Evolutionary conservation across 495 filamentous ascomycete genomes (phyloP).

Genomic region (Hyaloscypha bicolor): DNA sequence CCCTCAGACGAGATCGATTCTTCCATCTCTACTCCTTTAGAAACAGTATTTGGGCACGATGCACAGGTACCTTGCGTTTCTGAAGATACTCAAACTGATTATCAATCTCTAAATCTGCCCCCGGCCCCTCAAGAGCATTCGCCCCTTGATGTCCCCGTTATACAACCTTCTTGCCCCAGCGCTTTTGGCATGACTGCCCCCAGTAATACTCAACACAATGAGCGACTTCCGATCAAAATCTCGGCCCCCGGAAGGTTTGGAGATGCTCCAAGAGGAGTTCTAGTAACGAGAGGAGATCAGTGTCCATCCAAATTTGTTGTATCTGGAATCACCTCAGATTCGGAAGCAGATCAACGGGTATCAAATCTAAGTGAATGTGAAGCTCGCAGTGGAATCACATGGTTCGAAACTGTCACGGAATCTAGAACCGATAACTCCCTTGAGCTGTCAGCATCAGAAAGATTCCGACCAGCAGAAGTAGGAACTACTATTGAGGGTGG

Average conservation of each 20-base stretch:
- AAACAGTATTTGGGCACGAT: neutral
- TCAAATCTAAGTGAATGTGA: neutral
- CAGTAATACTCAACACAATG: neutral
- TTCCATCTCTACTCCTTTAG: neutral
- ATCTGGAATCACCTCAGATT: neutral
- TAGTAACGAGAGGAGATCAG: neutral
- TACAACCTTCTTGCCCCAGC: neutral
- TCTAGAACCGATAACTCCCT: neutral
- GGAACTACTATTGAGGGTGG: neutral
- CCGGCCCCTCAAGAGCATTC: neutral
- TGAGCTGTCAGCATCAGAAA: neutral
- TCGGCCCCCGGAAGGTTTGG: neutral
- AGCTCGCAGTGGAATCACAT: neutral
- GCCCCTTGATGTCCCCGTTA: neutral
- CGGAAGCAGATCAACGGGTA: neutral
- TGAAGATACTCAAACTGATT: neutral
- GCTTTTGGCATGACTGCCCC: neutral
- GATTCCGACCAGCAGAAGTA: neutral
- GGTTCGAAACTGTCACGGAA: neutral
- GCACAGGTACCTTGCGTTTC: neutral
- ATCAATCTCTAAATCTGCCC: neutral
- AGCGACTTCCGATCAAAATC: neutral
- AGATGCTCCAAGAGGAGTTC: neutral
- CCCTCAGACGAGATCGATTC: neutral
- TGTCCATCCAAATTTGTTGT: slow-evolving; percentile 7